Evolutionary conservation across 345 rosid species (phyloP).

Genomic region (Linum tenue): DNA sequence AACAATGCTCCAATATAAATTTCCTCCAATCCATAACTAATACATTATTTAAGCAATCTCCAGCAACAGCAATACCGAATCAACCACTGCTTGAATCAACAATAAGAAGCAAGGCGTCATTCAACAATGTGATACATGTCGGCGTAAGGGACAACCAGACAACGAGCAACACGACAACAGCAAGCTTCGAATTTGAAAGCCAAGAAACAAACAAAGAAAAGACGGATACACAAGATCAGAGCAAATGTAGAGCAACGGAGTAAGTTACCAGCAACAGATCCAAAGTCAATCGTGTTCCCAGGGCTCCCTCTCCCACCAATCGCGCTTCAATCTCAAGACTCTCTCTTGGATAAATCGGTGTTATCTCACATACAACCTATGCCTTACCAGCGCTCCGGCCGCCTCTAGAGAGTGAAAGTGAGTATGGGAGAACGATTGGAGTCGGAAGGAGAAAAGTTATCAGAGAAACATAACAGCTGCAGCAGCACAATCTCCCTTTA

Average conservation of each 20-base stretch:
- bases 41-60: neutral
- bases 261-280: neutral
- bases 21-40: neutral
- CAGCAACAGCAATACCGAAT: neutral
- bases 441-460: neutral
- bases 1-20: too few relatives aligned
- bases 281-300: neutral
- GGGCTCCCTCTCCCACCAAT: neutral
- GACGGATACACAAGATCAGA: neutral
- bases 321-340: neutral
- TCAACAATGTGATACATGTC: neutral
- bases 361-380: neutral
- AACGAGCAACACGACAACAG: neutral
- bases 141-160: neutral
- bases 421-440: neutral
- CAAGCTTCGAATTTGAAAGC: neutral
- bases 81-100: neutral
- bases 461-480: neutral
- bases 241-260: neutral
- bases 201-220: neutral
- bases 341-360: neutral
- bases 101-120: neutral
- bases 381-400: too few relatives aligned
- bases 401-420: neutral
- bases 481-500: neutral